Evolutionary conservation across 352 stramenopile genomes (phyloP).

Genomic region (Thraustochytrium sp.): DNA sequence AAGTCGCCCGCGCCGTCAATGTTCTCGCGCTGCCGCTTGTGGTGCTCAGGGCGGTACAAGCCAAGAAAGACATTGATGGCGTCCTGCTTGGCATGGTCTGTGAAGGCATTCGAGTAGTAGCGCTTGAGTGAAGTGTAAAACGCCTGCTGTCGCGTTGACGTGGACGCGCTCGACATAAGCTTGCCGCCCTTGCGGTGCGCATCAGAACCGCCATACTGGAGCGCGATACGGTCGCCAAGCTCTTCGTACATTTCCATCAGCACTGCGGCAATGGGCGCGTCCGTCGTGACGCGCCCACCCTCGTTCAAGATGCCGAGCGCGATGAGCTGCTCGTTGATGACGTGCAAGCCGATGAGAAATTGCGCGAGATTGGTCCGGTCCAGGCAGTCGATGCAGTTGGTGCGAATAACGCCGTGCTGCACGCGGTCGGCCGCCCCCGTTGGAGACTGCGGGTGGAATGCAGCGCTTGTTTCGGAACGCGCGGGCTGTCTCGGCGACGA

Average conservation of each 20-base stretch:
- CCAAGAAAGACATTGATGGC: conserved; percentile 99
- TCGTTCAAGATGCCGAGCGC: conserved; percentile 83
- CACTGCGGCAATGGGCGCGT: conserved; percentile 80
- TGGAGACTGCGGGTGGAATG: neutral
- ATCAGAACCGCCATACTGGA: conserved; percentile 98
- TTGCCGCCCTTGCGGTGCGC: conserved; percentile 97
- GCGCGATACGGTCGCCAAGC: conserved; percentile 94
- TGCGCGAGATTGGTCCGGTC: conserved; percentile 86
- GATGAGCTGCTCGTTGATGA: conserved; percentile 89
- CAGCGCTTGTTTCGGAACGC: neutral
- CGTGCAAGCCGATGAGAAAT: conserved; percentile 72
- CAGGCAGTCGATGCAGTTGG: conserved; percentile 98
- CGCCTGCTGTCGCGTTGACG: conserved; percentile 45
- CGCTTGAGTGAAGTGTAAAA: conserved; percentile 94
- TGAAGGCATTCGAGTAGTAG: conserved; percentile 99
- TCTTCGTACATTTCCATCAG: conserved; percentile 97
- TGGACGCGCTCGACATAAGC: conserved; percentile 52
- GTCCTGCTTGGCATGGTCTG: conserved; percentile 95
- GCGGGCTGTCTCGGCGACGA: neutral
- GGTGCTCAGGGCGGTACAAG: conserved; percentile 66
- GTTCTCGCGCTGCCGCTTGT: conserved; percentile 35
- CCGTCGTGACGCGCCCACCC: conserved; percentile 29
- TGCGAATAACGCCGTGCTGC: conserved; percentile 93
- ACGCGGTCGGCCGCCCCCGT: neutral
- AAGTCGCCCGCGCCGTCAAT: conserved; percentile 73